Conservation (phyloP, 1,284 basidiomycete genomes). For the Phylloporus sp. region DNA sequence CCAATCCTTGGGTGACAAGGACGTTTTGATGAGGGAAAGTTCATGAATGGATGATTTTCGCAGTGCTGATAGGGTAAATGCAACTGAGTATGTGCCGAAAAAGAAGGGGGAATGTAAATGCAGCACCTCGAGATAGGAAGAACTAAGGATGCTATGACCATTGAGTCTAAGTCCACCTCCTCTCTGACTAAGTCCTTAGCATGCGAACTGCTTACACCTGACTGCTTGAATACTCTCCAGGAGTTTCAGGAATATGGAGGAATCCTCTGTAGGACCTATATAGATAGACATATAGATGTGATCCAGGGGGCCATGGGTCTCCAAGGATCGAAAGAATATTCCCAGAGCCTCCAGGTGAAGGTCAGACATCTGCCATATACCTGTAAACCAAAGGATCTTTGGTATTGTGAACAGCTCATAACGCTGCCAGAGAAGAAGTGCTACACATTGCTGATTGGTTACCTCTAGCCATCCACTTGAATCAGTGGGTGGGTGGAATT, state of each 20-base stretch:
- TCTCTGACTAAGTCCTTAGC: neutral
- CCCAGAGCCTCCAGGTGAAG: neutral
- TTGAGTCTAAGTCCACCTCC: neutral
- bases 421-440: neutral
- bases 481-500: neutral
- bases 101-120: neutral
- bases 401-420: neutral
- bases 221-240: neutral
- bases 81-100: neutral
- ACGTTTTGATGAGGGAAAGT: neutral
- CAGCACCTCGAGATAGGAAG: neutral
- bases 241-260: neutral
- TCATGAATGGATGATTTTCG: neutral
- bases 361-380: neutral
- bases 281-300: neutral
- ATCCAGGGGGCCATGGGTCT: neutral
- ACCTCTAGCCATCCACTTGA: neutral
- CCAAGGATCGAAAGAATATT: neutral
- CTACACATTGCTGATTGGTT: neutral
- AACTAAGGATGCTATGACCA: neutral
- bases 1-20: neutral
- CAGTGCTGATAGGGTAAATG: neutral
- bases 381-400: neutral
- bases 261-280: neutral
- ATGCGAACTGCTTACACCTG: neutral